These are phyloP conservation scores for peach (Prunus persica) DNA, from an alignment of 306 rosid species.

Conservation along the genomic window Prunus_persica_NCBIv2 NC_034010.1:2987501-2988000, in stretches of 20 bases:
- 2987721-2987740: conserved; percentile 16
- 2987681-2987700: neutral
- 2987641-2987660: neutral
- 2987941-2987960: conserved; percentile 42
- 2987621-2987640: neutral
- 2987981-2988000: conserved; percentile 26
- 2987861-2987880: conserved; percentile 40
- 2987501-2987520: no score
- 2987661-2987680: neutral
- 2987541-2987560: no score
- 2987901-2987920: conserved; percentile 41
- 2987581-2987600: neutral
- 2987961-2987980: conserved; percentile 47
- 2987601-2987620: neutral
- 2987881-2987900: conserved; percentile 36
- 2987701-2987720: conserved; percentile 21
- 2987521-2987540: no score
- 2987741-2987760: conserved; percentile 21
- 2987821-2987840: conserved; percentile 30
- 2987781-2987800: conserved; percentile 23
- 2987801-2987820: conserved; percentile 29
- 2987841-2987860: conserved; percentile 31
- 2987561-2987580: no score
- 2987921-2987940: conserved; percentile 19
- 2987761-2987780: conserved; percentile 24